Conservation (phyloP, 352 stramenopile genomes). For the Phytopythium aichiense region DNA sequence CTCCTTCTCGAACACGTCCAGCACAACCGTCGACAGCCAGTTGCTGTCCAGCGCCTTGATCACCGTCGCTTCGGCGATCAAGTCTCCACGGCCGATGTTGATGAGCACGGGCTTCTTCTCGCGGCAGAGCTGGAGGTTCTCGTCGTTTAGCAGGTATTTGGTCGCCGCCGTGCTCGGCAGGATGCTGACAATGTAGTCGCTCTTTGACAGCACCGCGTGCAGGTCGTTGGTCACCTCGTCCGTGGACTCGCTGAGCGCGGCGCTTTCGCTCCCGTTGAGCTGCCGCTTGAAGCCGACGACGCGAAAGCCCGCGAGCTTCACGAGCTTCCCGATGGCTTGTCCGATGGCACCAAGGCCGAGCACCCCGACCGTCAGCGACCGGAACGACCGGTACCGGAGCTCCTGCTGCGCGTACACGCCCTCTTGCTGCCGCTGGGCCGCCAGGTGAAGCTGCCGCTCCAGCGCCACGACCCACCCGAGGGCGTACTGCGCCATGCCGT, state of each 20-base stretch:
- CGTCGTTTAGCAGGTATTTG: slow-evolving; percentile 51
- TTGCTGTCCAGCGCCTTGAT: slow-evolving; percentile 51
- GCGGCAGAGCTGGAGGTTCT: slow-evolving; percentile 34
- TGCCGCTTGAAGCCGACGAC: slow-evolving; percentile 70
- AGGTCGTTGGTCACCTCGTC: slow-evolving; percentile 46
- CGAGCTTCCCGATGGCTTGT: slow-evolving; percentile 43
- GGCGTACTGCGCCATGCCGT: slow-evolving; percentile 67
- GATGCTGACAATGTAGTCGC: slow-evolving; percentile 84
- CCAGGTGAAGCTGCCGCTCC: slow-evolving; percentile 60
- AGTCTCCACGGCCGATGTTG: slow-evolving; percentile 84
- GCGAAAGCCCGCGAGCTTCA: slow-evolving; percentile 47
- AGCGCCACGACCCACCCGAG: slow-evolving; percentile 64
- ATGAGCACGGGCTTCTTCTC: slow-evolving; percentile 81
- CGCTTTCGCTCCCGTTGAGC: slow-evolving; percentile 18
- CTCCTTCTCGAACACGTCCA: slow-evolving; percentile 55
- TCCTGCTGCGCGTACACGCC: slow-evolving; percentile 29
- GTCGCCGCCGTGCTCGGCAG: slow-evolving; percentile 76
- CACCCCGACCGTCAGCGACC: slow-evolving; percentile 45
- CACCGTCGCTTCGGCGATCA: slow-evolving; percentile 57
- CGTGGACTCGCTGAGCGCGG: slow-evolving; percentile 15
- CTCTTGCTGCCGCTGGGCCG: slow-evolving; percentile 29
- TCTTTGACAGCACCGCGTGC: slow-evolving; percentile 28
- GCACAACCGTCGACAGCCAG: slow-evolving; percentile 47
- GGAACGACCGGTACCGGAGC: slow-evolving; percentile 42
- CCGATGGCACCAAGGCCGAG: slow-evolving; percentile 65